Base-by-base conservation (phyloP, 2,329 filamentous ascomycete genomes). In the Trichoderma aggressivum region DNA sequence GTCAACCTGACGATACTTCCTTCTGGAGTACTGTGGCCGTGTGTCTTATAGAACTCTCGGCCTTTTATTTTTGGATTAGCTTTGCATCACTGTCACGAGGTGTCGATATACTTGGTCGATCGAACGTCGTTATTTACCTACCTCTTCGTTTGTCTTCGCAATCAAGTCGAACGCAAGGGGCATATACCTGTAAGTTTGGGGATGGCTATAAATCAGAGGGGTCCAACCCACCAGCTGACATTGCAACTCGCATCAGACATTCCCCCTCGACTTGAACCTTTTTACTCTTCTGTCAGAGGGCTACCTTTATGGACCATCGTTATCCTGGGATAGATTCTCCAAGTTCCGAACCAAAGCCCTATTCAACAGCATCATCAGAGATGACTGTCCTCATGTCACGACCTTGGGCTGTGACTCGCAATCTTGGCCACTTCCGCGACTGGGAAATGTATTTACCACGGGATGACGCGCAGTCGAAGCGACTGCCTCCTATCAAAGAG, bases 401-500 rank as follows among this genome's bases (percentile, higher is more conserved):
- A 86, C 79, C 84, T 72, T 79, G 82, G 65, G 80, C 83, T 16
- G 78, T 82, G 39, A 43, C 66, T 78, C 82, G 47, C 81, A 83
- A 24, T 21, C 7, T 7, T 72, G 76, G 81, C 64, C 78, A 78
- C 76, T 80, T 36, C 71, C 76, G 72, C 78, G 80, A 66, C 75
- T 72, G 79, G 36, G 81, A 82, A 34, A 80, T 78, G 39, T 76
- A 78, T 21, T 76, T 80, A 50, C 78, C 80, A 60, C 80, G 79
- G 69, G 75, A 75, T 21, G 83, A 86, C 67, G 76, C 75, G n/a
- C 80, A 82, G 72, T 78, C 79, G 71, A 76, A 86, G 34, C 81
- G 82, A 43, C 80, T 88, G 26, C 86, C 86, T 24, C 85, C 86
- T 1, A 87, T 88, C 63, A 82, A 84, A 74, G 84, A 87, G 84